Percentiles rank a stretch among this genome's conserved stretches.
Evolutionary conservation across 176 grass and related monocot genomes (phyloP).

Genomic region (Thalia dealbata): DNA sequence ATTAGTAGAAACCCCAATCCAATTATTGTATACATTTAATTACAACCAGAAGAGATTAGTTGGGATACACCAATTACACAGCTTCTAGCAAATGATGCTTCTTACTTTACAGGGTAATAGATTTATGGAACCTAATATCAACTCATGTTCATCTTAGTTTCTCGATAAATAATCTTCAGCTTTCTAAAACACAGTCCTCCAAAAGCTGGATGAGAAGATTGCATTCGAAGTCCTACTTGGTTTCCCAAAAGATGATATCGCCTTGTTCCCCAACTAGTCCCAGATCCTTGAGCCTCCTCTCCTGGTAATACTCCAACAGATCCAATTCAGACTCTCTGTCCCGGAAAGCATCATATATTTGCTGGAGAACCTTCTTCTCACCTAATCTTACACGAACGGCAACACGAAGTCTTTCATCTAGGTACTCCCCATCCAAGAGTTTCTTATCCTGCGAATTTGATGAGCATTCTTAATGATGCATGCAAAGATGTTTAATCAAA

Average conservation of each 20-base stretch:
- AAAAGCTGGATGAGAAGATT: not conserved
- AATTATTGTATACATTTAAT: too few species aligned
- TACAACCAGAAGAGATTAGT: too few species aligned
- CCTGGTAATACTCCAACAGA: constrained; percentile 89
- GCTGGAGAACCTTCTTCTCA: constrained; percentile 83
- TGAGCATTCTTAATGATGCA: constrained; percentile 3
- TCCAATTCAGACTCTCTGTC: constrained; percentile 74
- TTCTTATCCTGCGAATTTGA: constrained; percentile 59
- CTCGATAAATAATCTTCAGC: not conserved
- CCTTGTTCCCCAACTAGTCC: constrained; percentile 74
- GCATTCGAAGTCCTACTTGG: constrained; percentile 1
- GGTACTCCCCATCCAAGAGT: constrained; percentile 35
- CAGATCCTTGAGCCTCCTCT: constrained; percentile 82
- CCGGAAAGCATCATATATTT: constrained; percentile 69
- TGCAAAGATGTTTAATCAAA: not conserved
- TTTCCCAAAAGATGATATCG: constrained; percentile 98
- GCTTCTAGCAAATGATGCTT: too few species aligned
- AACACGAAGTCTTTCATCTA: constrained; percentile 46
- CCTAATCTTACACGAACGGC: constrained; percentile 52
- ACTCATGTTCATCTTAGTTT: not conserved
- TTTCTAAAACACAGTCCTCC: not conserved
- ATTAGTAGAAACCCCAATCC: too few species aligned
- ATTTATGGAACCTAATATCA: too few species aligned
- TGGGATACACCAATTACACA: too few species aligned
- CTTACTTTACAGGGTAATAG: too few species aligned